Evolutionary conservation across 768 basidiomycete species (phyloP).

Genomic region (Panellus pusillus): DNA sequence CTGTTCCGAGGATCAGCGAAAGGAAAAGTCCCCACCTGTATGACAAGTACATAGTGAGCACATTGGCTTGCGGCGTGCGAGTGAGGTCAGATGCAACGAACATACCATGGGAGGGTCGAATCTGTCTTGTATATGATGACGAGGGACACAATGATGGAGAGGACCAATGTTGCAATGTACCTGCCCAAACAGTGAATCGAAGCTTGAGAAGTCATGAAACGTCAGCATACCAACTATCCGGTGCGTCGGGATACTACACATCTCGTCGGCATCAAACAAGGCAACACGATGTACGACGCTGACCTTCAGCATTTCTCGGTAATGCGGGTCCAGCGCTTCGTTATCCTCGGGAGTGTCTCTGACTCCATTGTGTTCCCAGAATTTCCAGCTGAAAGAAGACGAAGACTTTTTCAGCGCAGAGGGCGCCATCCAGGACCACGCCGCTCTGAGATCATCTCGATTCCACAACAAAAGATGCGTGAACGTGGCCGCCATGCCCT

Average conservation of each 20-base stretch:
- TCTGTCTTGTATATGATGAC: conserved; percentile 47
- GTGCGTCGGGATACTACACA: conserved; percentile 51
- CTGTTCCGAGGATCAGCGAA: conserved; percentile 40
- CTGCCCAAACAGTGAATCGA: conserved; percentile 32
- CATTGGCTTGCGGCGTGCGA: background rate
- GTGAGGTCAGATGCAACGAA: background rate
- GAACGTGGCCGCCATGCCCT: conserved; percentile 48
- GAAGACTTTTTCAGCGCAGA: conserved; percentile 34
- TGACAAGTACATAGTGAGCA: background rate
- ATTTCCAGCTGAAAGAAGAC: conserved; percentile 38
- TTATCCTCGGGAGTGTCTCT: conserved; percentile 28
- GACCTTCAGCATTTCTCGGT: conserved; percentile 52
- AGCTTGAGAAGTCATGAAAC: conserved; percentile 42
- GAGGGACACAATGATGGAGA: conserved; percentile 43
- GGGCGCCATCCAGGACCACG: conserved; percentile 48
- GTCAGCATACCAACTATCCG: conserved; percentile 55
- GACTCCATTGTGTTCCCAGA: conserved; percentile 44
- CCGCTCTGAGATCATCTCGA: conserved; percentile 36
- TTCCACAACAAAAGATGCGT: conserved; percentile 51
- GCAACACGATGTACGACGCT: background rate
- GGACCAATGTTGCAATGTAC: conserved; percentile 38
- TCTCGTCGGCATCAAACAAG: background rate
- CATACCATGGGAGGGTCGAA: conserved; percentile 49
- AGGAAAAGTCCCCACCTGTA: conserved; percentile 50
- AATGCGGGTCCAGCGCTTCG: conserved; percentile 47